These are phyloP conservation scores for Silene noctiflora DNA, from an alignment of 179 eudicot species.

Conservation along the genomic window DNA sequence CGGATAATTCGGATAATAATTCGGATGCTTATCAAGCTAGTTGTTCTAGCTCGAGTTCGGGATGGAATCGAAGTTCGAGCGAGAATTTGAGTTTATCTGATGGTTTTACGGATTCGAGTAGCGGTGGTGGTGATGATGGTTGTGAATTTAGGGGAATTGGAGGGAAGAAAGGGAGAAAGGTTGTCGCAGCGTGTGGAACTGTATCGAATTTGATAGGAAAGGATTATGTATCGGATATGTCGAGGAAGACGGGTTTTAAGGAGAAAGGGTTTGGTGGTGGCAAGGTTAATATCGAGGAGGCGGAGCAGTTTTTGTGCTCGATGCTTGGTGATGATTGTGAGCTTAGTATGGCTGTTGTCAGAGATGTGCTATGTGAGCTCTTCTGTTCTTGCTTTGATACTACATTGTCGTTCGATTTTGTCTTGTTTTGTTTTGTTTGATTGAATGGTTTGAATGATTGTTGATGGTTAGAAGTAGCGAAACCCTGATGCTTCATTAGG, in stretches of 20 bases:
- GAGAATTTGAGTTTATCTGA: conserved; percentile 27
- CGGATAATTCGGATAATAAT: conserved; percentile 28
- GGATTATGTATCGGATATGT: conserved; percentile 47
- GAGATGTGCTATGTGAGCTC: conserved; percentile 78
- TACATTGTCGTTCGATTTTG: background rate
- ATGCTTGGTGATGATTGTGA: conserved; percentile 81
- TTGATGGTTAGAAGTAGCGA: background rate
- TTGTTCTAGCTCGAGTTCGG: conserved; percentile 43
- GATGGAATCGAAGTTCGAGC: conserved; percentile 25
- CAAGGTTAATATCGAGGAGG: conserved; percentile 44
- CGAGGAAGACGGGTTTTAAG: conserved; percentile 39
- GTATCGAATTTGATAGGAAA: conserved; percentile 63
- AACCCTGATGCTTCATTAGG: no score
- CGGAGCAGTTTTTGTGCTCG: conserved; percentile 73
- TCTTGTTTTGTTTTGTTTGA: background rate
- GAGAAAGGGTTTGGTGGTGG: conserved; percentile 30
- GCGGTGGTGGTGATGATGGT: conserved; percentile 13
- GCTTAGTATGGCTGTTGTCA: conserved; percentile 69
- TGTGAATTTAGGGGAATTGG: conserved; percentile 25
- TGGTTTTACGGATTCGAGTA: conserved; percentile 26
- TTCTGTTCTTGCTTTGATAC: background rate
- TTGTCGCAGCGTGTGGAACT: conserved; percentile 68
- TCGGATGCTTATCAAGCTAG: conserved; percentile 23
- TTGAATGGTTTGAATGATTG: background rate
- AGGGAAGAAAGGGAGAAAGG: conserved; percentile 44